phyloP scores from a whole-genome alignment of 2,329 filamentous ascomycete species.

The Setomelanomma holmii region DNA sequence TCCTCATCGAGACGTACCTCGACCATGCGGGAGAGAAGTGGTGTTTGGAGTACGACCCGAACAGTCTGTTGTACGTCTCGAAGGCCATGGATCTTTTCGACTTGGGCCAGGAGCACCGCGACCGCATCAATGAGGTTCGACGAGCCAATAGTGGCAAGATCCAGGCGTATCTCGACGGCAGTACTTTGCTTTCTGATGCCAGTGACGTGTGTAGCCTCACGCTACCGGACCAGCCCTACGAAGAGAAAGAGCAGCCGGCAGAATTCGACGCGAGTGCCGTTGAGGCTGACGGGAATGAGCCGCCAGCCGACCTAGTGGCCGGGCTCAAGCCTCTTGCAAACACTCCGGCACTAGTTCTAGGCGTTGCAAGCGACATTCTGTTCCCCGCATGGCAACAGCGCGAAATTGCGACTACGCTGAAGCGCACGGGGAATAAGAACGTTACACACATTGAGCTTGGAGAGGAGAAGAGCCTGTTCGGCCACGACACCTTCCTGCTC shows the following conservation, averaged over 20 bases:
- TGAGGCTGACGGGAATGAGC: conserved; percentile 55
- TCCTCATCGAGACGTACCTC: conserved; percentile 96
- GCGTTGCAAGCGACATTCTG: conserved; percentile 92
- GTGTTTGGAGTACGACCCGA: conserved; percentile 94
- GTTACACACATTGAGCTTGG: conserved; percentile 91
- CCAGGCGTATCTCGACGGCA: conserved; percentile 51
- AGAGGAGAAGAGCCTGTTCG: conserved; percentile 92
- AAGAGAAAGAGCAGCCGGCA: conserved; percentile 73
- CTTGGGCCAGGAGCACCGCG: conserved; percentile 75
- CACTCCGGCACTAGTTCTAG: conserved; percentile 86
- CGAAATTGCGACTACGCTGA: conserved; percentile 86
- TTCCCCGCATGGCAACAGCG: conserved; percentile 99
- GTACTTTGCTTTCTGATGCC: conserved; percentile 25
- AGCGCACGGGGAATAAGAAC: conserved; percentile 75
- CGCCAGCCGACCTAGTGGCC: conserved; percentile 79
- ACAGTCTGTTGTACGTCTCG: conserved; percentile 93
- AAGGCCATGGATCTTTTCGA: conserved; percentile 99
- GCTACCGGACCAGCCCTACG: conserved; percentile 81
- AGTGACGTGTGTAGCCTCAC: conserved; percentile 76
- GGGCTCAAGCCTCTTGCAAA: conserved; percentile 76
- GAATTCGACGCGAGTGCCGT: conserved; percentile 36
- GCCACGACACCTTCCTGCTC: conserved; percentile 93
- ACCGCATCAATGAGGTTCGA: conserved; percentile 67
- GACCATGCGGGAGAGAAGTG: conserved; percentile 99
- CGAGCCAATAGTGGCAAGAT: conserved; percentile 66